Evolutionary conservation across 805 yeast genomes (phyloP).

Genomic region (Sugiyamaella americana): DNA sequence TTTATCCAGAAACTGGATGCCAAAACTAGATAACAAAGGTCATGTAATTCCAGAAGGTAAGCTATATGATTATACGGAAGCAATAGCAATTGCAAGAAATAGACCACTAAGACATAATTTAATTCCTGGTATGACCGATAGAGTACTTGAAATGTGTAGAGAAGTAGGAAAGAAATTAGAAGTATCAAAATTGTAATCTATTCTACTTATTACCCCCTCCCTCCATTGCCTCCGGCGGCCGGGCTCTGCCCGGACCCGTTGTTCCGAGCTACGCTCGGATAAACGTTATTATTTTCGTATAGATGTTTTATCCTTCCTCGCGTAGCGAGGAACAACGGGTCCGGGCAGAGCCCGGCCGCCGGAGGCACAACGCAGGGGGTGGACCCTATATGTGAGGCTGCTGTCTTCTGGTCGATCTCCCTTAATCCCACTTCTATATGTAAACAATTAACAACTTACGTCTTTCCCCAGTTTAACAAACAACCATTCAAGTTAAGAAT

Average conservation of each 20-base stretch:
- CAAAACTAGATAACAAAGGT: conserved; percentile 8
- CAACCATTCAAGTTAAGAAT: no score
- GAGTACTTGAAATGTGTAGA: conserved; percentile 5
- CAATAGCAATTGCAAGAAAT: conserved; percentile 32
- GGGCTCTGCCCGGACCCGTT: conserved; percentile 1
- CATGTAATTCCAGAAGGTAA: conserved; percentile 26
- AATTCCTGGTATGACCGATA: conserved; percentile 19
- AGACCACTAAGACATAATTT: conserved; percentile 31
- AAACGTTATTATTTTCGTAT: no score
- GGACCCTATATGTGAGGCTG: no score
- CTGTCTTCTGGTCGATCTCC: no score
- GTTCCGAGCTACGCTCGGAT: no score
- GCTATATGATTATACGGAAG: conserved; percentile 29
- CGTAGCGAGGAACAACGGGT: no score
- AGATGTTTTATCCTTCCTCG: no score
- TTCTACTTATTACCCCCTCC: background rate
- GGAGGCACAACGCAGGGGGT: no score
- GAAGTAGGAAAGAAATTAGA: background rate
- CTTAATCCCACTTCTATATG: no score
- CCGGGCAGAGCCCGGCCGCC: no score
- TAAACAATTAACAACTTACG: no score
- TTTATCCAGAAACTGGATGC: conserved; percentile 25
- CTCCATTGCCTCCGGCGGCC: background rate
- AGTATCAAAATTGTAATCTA: background rate
- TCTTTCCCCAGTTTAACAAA: no score